Percentiles rank a stretch among this genome's conserved stretches.
Evolutionary conservation across 1,139 yeast species (phyloP).

Genomic region (Pichia sp.): DNA sequence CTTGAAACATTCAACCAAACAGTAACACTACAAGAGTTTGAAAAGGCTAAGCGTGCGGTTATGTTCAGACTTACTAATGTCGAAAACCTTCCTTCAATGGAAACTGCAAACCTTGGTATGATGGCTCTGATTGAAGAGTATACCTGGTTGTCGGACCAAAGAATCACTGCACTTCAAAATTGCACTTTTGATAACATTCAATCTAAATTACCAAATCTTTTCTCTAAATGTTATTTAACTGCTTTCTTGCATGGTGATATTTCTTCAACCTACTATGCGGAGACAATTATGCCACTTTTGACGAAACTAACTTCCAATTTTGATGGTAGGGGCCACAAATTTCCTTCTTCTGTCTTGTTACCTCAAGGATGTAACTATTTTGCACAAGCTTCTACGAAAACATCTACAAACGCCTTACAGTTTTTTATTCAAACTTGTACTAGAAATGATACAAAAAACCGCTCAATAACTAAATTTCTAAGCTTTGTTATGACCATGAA

Average conservation of each 20-base stretch:
- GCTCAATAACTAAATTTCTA: constrained; percentile 38
- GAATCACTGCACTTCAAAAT: constrained; percentile 51
- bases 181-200: constrained; percentile 39
- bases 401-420: constrained; percentile 43
- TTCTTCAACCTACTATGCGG: constrained; percentile 3
- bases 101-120: constrained; percentile 41
- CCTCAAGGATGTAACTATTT: constrained; percentile 32
- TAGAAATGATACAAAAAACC: constrained; percentile 30
- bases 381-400: constrained; percentile 32
- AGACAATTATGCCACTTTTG: constrained; percentile 13
- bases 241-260: constrained; percentile 47
- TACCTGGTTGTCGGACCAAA: constrained; percentile 43
- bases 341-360: constrained; percentile 32
- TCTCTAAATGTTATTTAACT: constrained; percentile 31
- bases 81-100: constrained; percentile 35
- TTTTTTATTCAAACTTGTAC: constrained; percentile 51
- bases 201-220: constrained; percentile 25
- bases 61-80: constrained; percentile 38
- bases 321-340: constrained; percentile 8
- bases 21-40: constrained; percentile 31
- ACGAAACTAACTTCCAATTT: constrained; percentile 13
- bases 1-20: constrained; percentile 14
- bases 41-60: constrained; percentile 37
- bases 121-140: constrained; percentile 41
- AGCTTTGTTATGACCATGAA: constrained; percentile 38